These are phyloP conservation scores for Kwoniella europaea DNA, from an alignment of 768 basidiomycete species.

Conservation along the genomic window DNA sequence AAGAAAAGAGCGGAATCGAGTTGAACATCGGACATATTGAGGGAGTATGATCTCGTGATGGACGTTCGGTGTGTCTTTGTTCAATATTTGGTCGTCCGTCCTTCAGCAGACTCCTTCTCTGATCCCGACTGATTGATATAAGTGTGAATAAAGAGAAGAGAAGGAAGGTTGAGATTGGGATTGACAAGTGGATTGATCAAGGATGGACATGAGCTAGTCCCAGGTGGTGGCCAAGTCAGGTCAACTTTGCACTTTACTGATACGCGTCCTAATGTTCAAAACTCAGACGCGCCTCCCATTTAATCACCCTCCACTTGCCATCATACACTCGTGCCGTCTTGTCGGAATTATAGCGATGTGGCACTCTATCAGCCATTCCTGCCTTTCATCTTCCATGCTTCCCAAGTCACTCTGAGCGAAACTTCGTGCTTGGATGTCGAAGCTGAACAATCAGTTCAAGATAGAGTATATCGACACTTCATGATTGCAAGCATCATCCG, in stretches of 20 bases:
- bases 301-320: background rate
- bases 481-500: too few relatives aligned
- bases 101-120: too few relatives aligned
- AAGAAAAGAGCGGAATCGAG: slow-evolving; percentile 54
- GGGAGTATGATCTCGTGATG: background rate
- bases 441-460: too few relatives aligned
- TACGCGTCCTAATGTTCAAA: background rate
- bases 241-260: too few relatives aligned
- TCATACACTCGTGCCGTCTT: background rate
- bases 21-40: slow-evolving; percentile 52
- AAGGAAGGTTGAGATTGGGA: background rate
- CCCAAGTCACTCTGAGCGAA: too few relatives aligned
- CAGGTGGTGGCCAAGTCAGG: too few relatives aligned
- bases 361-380: background rate
- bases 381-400: too few relatives aligned
- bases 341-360: background rate
- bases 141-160: background rate
- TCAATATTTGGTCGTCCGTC: background rate
- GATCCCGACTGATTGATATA: too few relatives aligned
- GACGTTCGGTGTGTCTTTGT: background rate
- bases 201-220: background rate
- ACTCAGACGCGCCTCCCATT: background rate
- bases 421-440: too few relatives aligned
- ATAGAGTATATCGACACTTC: too few relatives aligned
- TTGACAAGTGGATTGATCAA: background rate